Percentiles rank a stretch among this genome's conserved stretches.
Evolutionary conservation across 2,329 filamentous ascomycete genomes (phyloP).

Genomic region (Fusarium caatingaense): DNA sequence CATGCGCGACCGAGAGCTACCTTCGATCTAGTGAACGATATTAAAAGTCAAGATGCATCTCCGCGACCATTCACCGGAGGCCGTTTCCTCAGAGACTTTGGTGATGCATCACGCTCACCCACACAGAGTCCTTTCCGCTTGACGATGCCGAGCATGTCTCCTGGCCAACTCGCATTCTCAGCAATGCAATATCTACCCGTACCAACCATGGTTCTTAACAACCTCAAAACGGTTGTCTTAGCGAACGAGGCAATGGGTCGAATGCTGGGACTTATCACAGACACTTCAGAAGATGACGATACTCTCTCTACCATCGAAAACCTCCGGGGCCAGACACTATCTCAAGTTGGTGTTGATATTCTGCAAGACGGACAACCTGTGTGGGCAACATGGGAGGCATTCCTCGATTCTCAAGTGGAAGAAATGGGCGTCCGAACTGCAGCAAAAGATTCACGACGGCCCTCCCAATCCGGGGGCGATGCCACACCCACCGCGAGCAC

Average conservation of each 20-base stretch:
- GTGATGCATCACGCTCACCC: conserved; percentile 47
- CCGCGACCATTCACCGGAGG: conserved; percentile 43
- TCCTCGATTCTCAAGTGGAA: conserved; percentile 64
- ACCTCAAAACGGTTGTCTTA: conserved; percentile 75
- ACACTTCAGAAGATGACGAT: conserved; percentile 55
- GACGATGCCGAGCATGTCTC: conserved; percentile 60
- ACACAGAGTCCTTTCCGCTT: conserved; percentile 55
- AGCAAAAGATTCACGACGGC: conserved; percentile 37
- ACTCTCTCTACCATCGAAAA: conserved; percentile 64
- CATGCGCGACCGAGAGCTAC: conserved; percentile 34
- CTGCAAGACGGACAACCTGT: conserved; percentile 73
- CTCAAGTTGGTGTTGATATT: conserved; percentile 79
- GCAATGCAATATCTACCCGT: conserved; percentile 80
- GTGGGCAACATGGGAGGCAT: conserved; percentile 69
- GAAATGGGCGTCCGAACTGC: conserved; percentile 54
- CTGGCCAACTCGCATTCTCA: conserved; percentile 70
- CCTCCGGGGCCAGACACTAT: conserved; percentile 73
- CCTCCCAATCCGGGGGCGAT: conserved; percentile 47
- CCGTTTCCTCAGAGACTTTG: conserved; percentile 52
- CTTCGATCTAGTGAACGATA: conserved; percentile 32
- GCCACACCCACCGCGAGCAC: conserved; percentile 52
- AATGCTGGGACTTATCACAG: conserved; percentile 69
- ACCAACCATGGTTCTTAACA: conserved; percentile 75
- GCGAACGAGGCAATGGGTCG: conserved; percentile 82
- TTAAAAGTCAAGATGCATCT: conserved; percentile 41